These are phyloP conservation scores for Candida takata DNA, from an alignment of 805 yeast genomes.

Conservation along the genomic window DNA sequence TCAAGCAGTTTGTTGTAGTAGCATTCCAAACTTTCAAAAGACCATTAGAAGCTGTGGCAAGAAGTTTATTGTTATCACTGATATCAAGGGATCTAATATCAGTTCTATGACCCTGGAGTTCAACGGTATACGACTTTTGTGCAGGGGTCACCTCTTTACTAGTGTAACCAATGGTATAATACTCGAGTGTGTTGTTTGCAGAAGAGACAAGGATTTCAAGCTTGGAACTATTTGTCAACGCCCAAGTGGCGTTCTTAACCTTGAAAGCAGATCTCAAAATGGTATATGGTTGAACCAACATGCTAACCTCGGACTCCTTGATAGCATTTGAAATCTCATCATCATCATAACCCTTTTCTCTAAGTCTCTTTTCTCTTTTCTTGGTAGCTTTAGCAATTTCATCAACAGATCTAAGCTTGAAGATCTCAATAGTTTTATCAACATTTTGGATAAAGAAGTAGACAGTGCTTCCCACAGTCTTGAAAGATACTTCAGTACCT, in stretches of 20 bases:
- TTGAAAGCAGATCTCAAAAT: conserved; percentile 58
- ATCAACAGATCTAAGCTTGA: conserved; percentile 64
- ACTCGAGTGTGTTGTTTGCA: conserved; percentile 69
- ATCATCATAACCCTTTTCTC: conserved; percentile 57
- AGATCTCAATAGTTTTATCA: conserved; percentile 75
- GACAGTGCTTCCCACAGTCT: conserved; percentile 27
- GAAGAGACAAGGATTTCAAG: conserved; percentile 60
- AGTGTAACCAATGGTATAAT: conserved; percentile 55
- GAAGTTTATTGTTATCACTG: conserved; percentile 69
- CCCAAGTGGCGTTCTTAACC: conserved; percentile 65
- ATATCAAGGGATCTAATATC: conserved; percentile 82
- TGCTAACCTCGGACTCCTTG: conserved; percentile 41
- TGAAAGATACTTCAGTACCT: conserved; percentile 54
- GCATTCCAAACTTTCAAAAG: conserved; percentile 84
- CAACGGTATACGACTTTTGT: conserved; percentile 50
- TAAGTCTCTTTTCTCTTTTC: conserved; percentile 70
- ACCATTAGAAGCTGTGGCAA: conserved; percentile 90
- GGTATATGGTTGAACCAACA: conserved; percentile 63
- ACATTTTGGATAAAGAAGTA: conserved; percentile 68
- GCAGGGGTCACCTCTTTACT: conserved; percentile 44
- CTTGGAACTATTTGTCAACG: conserved; percentile 36
- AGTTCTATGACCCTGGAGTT: conserved; percentile 79
- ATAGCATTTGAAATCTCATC: conserved; percentile 51
- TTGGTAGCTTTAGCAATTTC: conserved; percentile 74
- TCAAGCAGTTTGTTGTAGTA: conserved; percentile 61